Conservation (phyloP, 2,329 filamentous ascomycete species). For the Epichloe uncinata region DNA sequence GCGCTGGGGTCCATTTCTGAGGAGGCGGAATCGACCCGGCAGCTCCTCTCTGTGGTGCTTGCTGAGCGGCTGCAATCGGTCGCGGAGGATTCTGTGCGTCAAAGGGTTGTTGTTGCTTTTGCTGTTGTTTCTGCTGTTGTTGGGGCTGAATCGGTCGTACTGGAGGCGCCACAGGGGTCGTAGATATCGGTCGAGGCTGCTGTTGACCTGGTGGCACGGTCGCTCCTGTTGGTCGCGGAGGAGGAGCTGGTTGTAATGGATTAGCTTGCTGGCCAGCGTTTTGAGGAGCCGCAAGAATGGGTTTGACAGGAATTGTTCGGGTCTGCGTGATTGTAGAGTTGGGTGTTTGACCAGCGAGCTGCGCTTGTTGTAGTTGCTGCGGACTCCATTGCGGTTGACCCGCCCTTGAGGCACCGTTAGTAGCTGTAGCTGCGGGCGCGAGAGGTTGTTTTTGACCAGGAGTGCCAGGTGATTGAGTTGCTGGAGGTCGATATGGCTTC, state of each 20-base stretch:
- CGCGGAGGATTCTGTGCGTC: slow-evolving; percentile 11
- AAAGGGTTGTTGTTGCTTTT: slow-evolving; percentile 13
- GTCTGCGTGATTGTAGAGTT: slow-evolving; percentile 5
- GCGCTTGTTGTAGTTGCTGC: slow-evolving; percentile 8
- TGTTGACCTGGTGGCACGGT: slow-evolving; percentile 18
- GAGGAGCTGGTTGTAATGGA: slow-evolving; percentile 22
- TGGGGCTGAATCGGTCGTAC: slow-evolving; percentile 19
- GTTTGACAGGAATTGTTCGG: slow-evolving; percentile 15
- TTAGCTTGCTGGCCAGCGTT: slow-evolving; percentile 21
- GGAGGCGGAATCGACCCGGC: slow-evolving; percentile 13
- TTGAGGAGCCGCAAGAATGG: slow-evolving; percentile 23
- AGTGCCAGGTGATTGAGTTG: slow-evolving; percentile 7
- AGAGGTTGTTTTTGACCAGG: slow-evolving; percentile 10
- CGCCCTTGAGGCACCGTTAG: neutral
- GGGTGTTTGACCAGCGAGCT: neutral
- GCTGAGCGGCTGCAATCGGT: slow-evolving; percentile 20
- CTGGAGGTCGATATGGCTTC: slow-evolving; percentile 26
- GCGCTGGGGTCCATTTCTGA: slow-evolving; percentile 20
- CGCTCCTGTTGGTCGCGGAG: slow-evolving; percentile 15
- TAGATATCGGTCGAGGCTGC: slow-evolving; percentile 16
- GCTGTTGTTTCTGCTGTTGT: slow-evolving; percentile 12
- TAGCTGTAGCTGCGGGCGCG: neutral
- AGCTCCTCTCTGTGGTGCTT: slow-evolving; percentile 13
- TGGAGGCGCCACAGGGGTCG: slow-evolving; percentile 22
- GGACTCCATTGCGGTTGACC: slow-evolving; percentile 5